Conservation (phyloP, 2,329 filamentous ascomycete species). For the Neospermospora avenae region DNA sequence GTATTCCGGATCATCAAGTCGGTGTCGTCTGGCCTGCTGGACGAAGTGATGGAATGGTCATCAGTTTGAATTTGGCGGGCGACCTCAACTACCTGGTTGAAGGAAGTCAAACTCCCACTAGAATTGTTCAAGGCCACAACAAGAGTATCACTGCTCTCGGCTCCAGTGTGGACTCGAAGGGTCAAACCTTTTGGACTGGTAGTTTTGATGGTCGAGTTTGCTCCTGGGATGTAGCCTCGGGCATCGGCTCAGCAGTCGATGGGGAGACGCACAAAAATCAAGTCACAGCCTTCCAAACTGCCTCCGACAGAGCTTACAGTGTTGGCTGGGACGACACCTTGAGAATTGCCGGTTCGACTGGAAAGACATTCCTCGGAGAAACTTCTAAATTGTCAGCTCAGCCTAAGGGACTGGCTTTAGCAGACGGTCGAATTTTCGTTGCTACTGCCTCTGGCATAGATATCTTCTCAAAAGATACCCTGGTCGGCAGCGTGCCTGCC, state of each 20-base stretch:
- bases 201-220: slow-evolving; percentile 88
- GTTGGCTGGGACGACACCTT: slow-evolving; percentile 94
- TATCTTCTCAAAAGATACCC: slow-evolving; percentile 57
- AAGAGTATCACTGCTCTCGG: slow-evolving; percentile 82
- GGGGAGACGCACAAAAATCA: slow-evolving; percentile 84
- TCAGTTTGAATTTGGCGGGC: slow-evolving; percentile 83
- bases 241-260: slow-evolving; percentile 67
- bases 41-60: slow-evolving; percentile 79
- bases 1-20: slow-evolving; percentile 82
- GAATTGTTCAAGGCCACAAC: slow-evolving; percentile 80
- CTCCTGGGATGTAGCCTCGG: slow-evolving; percentile 74
- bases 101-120: slow-evolving; percentile 65
- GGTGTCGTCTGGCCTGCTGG: slow-evolving; percentile 87
- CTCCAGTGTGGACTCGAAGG: slow-evolving; percentile 44
- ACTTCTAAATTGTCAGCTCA: slow-evolving; percentile 70
- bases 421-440: slow-evolving; percentile 47
- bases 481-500: slow-evolving; percentile 54
- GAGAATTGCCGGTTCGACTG: slow-evolving; percentile 70
- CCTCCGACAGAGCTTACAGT: slow-evolving; percentile 67
- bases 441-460: slow-evolving; percentile 54
- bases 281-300: slow-evolving; percentile 69
- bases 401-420: slow-evolving; percentile 68
- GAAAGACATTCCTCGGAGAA: slow-evolving; percentile 71
- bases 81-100: slow-evolving; percentile 86
- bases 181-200: slow-evolving; percentile 75